A percentile compares a stretch with the other conserved stretches of the same genome.
Evolutionary conservation across 768 basidiomycete species (phyloP).

Genomic region (Lanmaoa rubissima): DNA sequence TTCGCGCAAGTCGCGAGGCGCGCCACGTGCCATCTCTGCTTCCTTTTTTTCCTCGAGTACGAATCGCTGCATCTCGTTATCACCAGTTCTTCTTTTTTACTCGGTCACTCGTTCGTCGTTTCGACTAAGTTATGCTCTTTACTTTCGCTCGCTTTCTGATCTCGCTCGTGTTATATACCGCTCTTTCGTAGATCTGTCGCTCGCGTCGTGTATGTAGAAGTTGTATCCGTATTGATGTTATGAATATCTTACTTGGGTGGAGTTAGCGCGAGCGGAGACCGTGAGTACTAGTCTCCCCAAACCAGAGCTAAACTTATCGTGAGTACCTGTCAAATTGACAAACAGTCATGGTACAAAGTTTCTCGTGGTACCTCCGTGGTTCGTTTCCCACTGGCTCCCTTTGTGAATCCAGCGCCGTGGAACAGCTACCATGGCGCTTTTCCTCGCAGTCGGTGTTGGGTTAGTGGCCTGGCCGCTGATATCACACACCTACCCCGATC

Average conservation of each 20-base stretch:
- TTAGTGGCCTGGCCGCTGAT: constrained; percentile 12
- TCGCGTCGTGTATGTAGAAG: background rate
- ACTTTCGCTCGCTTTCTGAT: background rate
- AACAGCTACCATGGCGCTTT: constrained; percentile 6
- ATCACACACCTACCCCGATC: constrained; percentile 5
- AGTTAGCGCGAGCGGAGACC: background rate
- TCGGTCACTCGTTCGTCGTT: constrained; percentile 1
- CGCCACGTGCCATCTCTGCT: background rate
- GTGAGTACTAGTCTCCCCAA: background rate
- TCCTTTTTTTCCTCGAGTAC: background rate
- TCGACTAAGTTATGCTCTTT: constrained; percentile 20
- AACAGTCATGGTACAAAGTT: background rate
- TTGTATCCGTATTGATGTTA: constrained; percentile 1
- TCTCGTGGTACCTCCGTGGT: background rate
- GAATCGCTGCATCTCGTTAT: background rate
- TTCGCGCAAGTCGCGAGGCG: constrained; percentile 14
- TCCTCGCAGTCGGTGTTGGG: constrained; percentile 8
- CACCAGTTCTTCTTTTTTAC: background rate
- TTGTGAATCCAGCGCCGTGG: background rate
- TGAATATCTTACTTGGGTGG: background rate
- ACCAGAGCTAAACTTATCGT: no score
- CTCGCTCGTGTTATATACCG: constrained; percentile 10
- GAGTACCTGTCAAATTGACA: background rate
- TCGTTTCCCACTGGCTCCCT: background rate
- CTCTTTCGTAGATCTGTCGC: constrained; percentile 10